Conservation (phyloP, 306 rosid genomes). For the Pterocarpus santalinus region DNA sequence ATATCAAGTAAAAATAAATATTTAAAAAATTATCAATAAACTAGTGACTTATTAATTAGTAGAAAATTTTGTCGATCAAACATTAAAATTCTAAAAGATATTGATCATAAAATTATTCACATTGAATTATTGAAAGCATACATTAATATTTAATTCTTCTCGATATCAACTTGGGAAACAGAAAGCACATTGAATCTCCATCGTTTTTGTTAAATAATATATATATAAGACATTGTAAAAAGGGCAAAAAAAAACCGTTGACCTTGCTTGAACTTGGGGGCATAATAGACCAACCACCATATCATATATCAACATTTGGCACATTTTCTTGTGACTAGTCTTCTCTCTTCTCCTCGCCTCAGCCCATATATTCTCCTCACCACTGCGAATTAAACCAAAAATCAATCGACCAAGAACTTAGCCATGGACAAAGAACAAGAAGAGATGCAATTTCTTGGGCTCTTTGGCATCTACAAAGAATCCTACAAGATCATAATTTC, state of each 20-base stretch:
- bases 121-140: too few species aligned
- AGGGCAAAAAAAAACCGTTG: too few species aligned
- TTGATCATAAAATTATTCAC: too few species aligned
- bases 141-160: not conserved
- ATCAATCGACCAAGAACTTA: not conserved
- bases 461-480: slow-evolving; percentile 65
- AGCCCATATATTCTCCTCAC: not conserved
- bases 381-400: slow-evolving; percentile 17
- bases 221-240: too few species aligned
- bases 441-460: slow-evolving; percentile 70
- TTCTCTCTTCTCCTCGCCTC: not conserved
- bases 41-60: not conserved
- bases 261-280: not conserved
- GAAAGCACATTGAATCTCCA: not conserved
- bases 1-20: not conserved
- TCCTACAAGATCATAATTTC: slow-evolving; percentile 57
- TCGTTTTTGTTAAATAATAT: too few species aligned
- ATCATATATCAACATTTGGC: not conserved
- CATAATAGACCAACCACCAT: not conserved
- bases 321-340: not conserved
- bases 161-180: not conserved
- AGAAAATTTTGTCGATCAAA: too few species aligned
- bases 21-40: not conserved
- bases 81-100: not conserved
- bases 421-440: slow-evolving; percentile 78